Conservation (phyloP, 169 alveolate genomes). For the Prorocentrum cordatum region DNA sequence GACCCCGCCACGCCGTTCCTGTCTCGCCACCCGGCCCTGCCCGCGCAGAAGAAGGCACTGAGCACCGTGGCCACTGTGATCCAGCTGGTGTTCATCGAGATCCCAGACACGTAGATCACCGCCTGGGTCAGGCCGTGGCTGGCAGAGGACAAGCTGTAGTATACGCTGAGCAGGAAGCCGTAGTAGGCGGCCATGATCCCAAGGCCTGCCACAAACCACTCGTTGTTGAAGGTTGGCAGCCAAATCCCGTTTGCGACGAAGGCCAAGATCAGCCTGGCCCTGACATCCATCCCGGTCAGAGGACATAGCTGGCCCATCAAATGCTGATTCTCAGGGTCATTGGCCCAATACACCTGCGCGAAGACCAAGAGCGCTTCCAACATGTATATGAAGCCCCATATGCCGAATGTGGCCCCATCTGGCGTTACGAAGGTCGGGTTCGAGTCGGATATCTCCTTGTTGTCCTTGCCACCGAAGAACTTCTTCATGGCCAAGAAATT, state of each 20-base stretch:
- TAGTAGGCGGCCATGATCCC: neutral
- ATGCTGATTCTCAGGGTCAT: too few species aligned
- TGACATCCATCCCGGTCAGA: neutral
- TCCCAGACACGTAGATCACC: neutral
- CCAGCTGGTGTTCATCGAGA: conserved; percentile 25
- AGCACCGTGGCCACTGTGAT: conserved; percentile 2
- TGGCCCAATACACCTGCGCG: neutral
- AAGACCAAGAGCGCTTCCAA: neutral
- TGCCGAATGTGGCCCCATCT: conserved; percentile 6
- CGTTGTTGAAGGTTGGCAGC: conserved; percentile 36
- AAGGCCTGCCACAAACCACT: neutral
- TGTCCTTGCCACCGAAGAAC: conserved; percentile 23
- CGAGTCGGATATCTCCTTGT: conserved; percentile 16
- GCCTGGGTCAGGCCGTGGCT: neutral
- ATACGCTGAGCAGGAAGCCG: neutral
- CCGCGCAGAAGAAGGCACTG: neutral
- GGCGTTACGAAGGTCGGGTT: conserved; percentile 18
- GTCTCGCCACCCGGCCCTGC: neutral
- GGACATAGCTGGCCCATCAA: too few species aligned
- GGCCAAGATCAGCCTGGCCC: neutral
- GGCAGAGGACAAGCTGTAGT: neutral
- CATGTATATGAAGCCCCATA: conserved; percentile 14
- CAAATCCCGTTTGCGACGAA: neutral
- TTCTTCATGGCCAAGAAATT: conserved; percentile 1
- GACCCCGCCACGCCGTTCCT: conserved; percentile 3